These are phyloP conservation scores for Aspergillus felis DNA, from an alignment of 2,329 filamentous ascomycete genomes.

Conservation along the genomic window DNA sequence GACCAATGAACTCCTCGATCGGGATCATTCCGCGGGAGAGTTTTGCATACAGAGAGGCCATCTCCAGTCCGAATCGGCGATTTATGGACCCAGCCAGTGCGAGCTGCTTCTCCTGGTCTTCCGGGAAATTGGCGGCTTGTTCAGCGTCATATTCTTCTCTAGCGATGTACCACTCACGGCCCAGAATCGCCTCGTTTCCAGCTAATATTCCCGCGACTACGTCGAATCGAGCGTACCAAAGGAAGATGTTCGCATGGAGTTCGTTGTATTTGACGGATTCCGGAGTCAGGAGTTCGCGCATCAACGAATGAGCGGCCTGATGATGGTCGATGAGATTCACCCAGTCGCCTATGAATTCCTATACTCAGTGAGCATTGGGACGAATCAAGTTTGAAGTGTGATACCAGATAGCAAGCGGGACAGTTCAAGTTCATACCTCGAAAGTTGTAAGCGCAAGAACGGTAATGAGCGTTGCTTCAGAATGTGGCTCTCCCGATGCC, in stretches of 20 bases:
- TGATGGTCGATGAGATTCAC: constrained; percentile 90
- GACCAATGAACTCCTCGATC: constrained; percentile 59
- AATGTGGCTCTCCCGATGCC: constrained; percentile 66
- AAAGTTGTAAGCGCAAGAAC: constrained; percentile 90
- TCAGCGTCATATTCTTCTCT: constrained; percentile 61
- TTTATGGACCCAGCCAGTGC: constrained; percentile 64
- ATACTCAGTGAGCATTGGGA: constrained; percentile 13
- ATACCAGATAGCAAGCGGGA: constrained; percentile 1
- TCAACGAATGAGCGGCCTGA: constrained; percentile 77
- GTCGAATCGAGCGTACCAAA: constrained; percentile 92
- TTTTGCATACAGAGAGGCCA: constrained; percentile 71
- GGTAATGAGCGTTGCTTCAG: constrained; percentile 72
- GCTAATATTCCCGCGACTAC: constrained; percentile 79
- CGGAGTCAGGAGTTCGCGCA: constrained; percentile 73
- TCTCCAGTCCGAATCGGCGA: constrained; percentile 72
- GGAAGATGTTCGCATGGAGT: constrained; percentile 67
- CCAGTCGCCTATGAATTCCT: constrained; percentile 97
- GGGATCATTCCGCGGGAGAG: constrained; percentile 62
- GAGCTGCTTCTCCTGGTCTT: constrained; percentile 62
- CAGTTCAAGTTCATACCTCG: constrained; percentile 58
- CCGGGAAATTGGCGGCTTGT: constrained; percentile 57
- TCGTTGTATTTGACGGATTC: constrained; percentile 68
- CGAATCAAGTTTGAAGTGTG: not conserved
- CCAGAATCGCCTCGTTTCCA: constrained; percentile 68
- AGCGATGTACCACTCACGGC: constrained; percentile 71